These are phyloP conservation scores for Fonsecaea multimorphosa DNA, from an alignment of 2,329 filamentous ascomycete genomes.

Conservation along the genomic window DNA sequence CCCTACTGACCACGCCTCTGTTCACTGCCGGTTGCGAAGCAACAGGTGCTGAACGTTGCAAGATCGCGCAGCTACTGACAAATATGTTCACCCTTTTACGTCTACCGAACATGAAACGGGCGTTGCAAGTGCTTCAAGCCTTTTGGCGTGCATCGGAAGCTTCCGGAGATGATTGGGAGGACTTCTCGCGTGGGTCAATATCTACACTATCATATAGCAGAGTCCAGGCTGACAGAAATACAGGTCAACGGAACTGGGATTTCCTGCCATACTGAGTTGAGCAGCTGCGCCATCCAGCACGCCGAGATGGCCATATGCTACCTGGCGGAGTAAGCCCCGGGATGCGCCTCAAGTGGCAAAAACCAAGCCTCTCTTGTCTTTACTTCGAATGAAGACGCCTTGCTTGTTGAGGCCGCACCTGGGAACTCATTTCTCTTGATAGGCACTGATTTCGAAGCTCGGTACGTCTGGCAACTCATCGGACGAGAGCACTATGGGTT, in stretches of 20 bases:
- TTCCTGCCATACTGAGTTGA: slow-evolving; percentile 15
- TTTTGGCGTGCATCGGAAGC: slow-evolving; percentile 16
- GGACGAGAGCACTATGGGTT: slow-evolving; percentile 19
- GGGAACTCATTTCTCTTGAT: background rate
- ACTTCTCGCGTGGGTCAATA: slow-evolving; percentile 13
- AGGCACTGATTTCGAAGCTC: background rate
- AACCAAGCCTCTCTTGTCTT: background rate
- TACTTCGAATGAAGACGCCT: background rate
- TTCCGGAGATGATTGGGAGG: slow-evolving; percentile 10
- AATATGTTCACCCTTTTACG: slow-evolving; percentile 14
- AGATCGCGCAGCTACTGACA: slow-evolving; percentile 11
- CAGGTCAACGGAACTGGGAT: slow-evolving; percentile 18
- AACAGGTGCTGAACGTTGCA: slow-evolving; percentile 5
- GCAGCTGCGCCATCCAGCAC: background rate
- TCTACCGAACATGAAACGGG: slow-evolving; percentile 20
- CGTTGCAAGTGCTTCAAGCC: slow-evolving; percentile 15
- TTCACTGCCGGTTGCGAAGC: slow-evolving; percentile 48
- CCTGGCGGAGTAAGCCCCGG: background rate
- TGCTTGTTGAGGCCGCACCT: background rate
- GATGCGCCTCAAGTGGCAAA: background rate
- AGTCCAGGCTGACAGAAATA: background rate
- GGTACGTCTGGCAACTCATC: background rate
- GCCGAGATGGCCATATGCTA: background rate
- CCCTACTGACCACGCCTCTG: slow-evolving; percentile 51
- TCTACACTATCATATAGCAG: background rate